Base-by-base conservation (phyloP, 2,329 filamentous ascomycete species). In the Colletotrichum simmondsii region DNA sequence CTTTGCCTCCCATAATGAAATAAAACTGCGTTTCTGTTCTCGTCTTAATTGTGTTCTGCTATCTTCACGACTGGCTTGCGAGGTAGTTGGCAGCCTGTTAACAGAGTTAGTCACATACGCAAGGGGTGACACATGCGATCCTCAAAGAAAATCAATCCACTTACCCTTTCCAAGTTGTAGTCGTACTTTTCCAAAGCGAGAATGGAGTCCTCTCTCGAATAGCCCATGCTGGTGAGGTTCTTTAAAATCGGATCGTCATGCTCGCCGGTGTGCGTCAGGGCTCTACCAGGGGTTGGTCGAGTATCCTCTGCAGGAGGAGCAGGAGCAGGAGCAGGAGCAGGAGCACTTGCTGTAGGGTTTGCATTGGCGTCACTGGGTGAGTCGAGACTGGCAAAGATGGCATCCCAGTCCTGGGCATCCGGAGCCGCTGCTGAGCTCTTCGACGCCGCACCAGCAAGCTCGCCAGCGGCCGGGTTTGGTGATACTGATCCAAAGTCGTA, bases 221-320 rank as follows among this genome's bases (percentile, higher is more conserved):
- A 98, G 0, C 96, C 96, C 95, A 98, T 98, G 11, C 90, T 89
- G 1, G 94, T 97, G 79, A 98, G 82, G 77, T 95, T 92, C 86
- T 97, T 97, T 76, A 98, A 85, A 69, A 97, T 96, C 10, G 95
- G 93, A 80, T 98, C 96, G 79, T 98, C 96, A 78, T 97, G 94
- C 78, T 93, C 93, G 4, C 93, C 93, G 24, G 92, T 91, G 65
- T 91, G 89, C 57, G 91, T 93, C 63, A 96, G 85, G 6, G 93
- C 92, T 77, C 94, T 89, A 5, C 93, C 94, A 0, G 82, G 76
- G 0, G 76, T 73, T 12, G 79, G 73, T 46, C 60, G 12, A 81
- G 81, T 10, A 79, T 68, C 70, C 46, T 56, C 63, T 24, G 70
- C 53, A 22, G 63, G n/a, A 4, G 60, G 61, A 22, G 70, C 59